phyloP scores from a whole-genome alignment of 495 filamentous ascomycete species.

The Annulohypoxylon bovei region DNA sequence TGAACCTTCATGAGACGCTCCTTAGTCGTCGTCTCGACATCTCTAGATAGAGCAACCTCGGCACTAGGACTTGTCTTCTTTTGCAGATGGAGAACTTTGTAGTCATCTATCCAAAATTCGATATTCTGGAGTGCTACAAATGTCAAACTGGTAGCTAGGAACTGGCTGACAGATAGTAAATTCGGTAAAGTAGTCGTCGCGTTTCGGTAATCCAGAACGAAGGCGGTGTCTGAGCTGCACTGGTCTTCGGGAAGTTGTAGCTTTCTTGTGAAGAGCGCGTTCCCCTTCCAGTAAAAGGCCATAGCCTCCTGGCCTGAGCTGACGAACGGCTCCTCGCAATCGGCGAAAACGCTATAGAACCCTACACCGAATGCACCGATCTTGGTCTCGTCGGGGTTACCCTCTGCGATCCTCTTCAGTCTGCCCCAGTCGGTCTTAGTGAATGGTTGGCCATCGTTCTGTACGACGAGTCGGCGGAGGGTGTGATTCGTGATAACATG shows the following conservation, averaged over 20 bases:
- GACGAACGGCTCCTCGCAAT: constrained; percentile 97
- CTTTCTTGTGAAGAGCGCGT: constrained; percentile 89
- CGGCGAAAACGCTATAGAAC: constrained; percentile 98
- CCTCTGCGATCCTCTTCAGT: constrained; percentile 95
- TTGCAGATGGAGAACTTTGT: constrained; percentile 75
- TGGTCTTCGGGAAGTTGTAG: constrained; percentile 73
- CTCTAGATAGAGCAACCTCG: constrained; percentile 76
- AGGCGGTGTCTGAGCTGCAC: constrained; percentile 77
- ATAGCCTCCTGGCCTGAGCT: constrained; percentile 90
- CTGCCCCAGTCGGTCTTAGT: constrained; percentile 89
- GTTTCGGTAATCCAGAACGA: constrained; percentile 92
- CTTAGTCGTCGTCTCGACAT: constrained; percentile 81
- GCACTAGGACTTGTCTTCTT: constrained; percentile 86
- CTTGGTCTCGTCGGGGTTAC: constrained; percentile 98
- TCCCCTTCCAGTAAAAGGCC: constrained; percentile 99
- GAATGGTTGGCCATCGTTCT: constrained; percentile 90
- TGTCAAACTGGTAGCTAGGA: constrained; percentile 92
- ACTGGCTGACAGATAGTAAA: constrained; percentile 85
- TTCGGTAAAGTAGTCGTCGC: constrained; percentile 84
- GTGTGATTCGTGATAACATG: constrained; percentile 87
- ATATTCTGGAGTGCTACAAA: constrained; percentile 90
- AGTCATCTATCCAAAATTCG: constrained; percentile 90
- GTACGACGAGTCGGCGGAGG: constrained; percentile 80
- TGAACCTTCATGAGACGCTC: constrained; percentile 86
- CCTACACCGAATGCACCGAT: constrained; percentile 99